Evolutionary conservation across 2,329 filamentous ascomycete species (phyloP).

Genomic region (Diplodia seriata): DNA sequence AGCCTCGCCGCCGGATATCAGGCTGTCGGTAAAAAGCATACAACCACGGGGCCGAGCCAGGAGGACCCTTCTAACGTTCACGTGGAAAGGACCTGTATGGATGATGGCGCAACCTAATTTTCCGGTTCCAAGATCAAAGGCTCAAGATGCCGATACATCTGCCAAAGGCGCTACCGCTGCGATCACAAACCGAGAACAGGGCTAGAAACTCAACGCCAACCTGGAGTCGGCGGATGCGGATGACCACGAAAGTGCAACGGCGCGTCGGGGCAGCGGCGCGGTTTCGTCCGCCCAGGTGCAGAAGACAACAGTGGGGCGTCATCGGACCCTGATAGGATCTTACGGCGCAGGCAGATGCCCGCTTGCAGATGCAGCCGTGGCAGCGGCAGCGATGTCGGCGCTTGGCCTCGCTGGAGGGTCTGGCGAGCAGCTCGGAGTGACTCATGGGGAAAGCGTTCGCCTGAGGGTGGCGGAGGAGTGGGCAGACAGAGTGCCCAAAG

Average conservation of each 20-base stretch:
- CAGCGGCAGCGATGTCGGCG: constrained; percentile 46
- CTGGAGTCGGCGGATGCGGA: background rate
- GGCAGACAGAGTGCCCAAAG: background rate
- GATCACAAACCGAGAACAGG: background rate
- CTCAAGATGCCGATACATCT: background rate
- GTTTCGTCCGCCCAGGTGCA: constrained; percentile 15
- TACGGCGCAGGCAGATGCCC: constrained; percentile 6
- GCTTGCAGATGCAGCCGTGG: constrained; percentile 8
- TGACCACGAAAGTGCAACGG: constrained; percentile 12
- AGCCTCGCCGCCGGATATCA: constrained; percentile 20
- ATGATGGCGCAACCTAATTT: background rate
- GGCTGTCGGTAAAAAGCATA: constrained; percentile 24
- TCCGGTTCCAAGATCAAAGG: background rate
- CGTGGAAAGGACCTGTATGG: background rate
- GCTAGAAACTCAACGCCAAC: background rate
- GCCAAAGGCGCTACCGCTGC: constrained; percentile 6
- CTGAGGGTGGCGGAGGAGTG: constrained; percentile 8
- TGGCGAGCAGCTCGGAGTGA: constrained; percentile 44
- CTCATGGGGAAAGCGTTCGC: constrained; percentile 41
- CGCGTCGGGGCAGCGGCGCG: constrained; percentile 21
- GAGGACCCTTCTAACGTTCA: background rate
- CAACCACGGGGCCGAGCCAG: background rate
- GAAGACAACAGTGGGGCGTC: background rate
- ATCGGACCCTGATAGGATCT: constrained; percentile 18
- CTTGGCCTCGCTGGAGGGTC: constrained; percentile 29